Percentiles rank a stretch among this genome's conserved stretches.
Evolutionary conservation across 2,329 filamentous ascomycete genomes (phyloP).

Genomic region (Chrysoporthe deuterocubensis): DNA sequence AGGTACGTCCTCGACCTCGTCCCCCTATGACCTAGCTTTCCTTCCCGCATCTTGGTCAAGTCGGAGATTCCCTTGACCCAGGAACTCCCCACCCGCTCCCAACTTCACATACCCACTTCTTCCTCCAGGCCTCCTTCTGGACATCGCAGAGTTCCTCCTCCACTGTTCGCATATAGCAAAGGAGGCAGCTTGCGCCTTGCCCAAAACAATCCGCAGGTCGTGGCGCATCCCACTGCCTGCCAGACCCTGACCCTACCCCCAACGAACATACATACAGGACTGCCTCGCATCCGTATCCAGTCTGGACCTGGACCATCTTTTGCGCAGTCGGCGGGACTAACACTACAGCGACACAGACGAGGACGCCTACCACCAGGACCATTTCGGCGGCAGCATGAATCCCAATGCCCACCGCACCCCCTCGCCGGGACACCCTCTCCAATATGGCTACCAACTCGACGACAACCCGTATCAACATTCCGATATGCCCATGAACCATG

Average conservation of each 20-base stretch:
- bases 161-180: constrained; percentile 23
- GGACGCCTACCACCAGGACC: constrained; percentile 60
- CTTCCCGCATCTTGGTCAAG: constrained; percentile 14
- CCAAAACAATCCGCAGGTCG: constrained; percentile 26
- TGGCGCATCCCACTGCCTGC: constrained; percentile 30
- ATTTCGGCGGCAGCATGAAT: constrained; percentile 51
- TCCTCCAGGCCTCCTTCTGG: constrained; percentile 15
- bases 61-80: constrained; percentile 23
- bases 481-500: constrained; percentile 62
- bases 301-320: constrained; percentile 32
- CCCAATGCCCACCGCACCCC: constrained; percentile 66
- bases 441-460: constrained; percentile 79
- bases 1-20: constrained; percentile 55
- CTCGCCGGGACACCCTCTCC: constrained; percentile 75
- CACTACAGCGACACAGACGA: constrained; percentile 50
- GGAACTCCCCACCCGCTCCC: constrained; percentile 14
- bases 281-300: constrained; percentile 26
- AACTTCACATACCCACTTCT: constrained; percentile 21
- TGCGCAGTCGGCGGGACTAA: constrained; percentile 26
- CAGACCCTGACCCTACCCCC: constrained; percentile 8
- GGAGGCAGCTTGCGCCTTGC: constrained; percentile 25
- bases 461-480: constrained; percentile 69
- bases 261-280: constrained; percentile 12
- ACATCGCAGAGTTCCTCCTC: constrained; percentile 19
- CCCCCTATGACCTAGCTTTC: constrained; percentile 22